phyloP scores from a whole-genome alignment of 1,284 basidiomycete genomes.

The Meripilus lineatus region DNA sequence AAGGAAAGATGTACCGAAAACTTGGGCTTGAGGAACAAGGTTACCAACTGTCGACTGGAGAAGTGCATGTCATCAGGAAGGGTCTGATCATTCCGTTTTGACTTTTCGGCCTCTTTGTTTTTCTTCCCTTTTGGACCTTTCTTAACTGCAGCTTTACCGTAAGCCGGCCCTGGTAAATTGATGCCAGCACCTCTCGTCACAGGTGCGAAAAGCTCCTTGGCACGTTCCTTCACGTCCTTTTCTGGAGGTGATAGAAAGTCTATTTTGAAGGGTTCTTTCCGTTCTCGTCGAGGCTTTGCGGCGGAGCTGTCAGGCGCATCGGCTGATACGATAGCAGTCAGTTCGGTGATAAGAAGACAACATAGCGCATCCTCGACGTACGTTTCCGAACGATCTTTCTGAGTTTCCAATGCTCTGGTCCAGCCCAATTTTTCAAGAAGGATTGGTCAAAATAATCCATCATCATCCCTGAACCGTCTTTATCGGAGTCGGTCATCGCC shows the following conservation, averaged over 20 bases:
- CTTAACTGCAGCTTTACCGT: slow-evolving; percentile 31
- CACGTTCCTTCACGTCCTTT: slow-evolving; percentile 64
- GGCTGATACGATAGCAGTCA: slow-evolving; percentile 28
- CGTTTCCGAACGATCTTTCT: slow-evolving; percentile 71
- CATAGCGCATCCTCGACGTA: slow-evolving; percentile 40
- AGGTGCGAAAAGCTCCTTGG: slow-evolving; percentile 80
- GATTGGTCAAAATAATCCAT: slow-evolving; percentile 95
- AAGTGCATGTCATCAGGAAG: slow-evolving; percentile 99
- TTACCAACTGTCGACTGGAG: slow-evolving; percentile 82
- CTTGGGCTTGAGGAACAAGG: slow-evolving; percentile 94
- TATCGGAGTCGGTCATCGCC: slow-evolving; percentile 73
- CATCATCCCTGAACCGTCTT: slow-evolving; percentile 51
- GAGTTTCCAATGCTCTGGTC: slow-evolving; percentile 98
- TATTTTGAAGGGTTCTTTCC: slow-evolving; percentile 87
- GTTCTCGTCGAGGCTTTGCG: slow-evolving; percentile 59
- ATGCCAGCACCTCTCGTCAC: slow-evolving; percentile 63
- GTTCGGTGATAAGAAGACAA: slow-evolving; percentile 4
- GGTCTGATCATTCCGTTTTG: slow-evolving; percentile 73
- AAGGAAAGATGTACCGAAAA: slow-evolving; percentile 62
- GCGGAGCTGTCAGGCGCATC: slow-evolving; percentile 44
- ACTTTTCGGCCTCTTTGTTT: slow-evolving; percentile 37
- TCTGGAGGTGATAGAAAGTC: slow-evolving; percentile 72
- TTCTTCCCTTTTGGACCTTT: slow-evolving; percentile 29
- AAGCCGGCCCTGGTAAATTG: slow-evolving; percentile 52
- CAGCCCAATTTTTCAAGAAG: slow-evolving; percentile 95